phyloP scores from a whole-genome alignment of 2,329 filamentous ascomycete genomes.

The Colletotrichum horii region DNA sequence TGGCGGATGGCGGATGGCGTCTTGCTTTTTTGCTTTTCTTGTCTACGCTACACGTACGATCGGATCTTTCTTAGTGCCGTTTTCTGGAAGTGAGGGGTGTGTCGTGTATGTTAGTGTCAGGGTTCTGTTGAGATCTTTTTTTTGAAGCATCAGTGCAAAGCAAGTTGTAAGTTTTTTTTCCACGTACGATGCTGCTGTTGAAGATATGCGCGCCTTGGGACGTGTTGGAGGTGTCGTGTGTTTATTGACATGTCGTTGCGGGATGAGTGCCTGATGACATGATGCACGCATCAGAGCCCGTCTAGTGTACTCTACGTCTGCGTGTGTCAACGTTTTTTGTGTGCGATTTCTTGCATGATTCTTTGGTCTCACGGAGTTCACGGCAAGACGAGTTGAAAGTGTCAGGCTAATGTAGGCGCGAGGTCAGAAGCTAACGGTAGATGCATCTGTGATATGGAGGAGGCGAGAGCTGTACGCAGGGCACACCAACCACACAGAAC shows the following conservation, averaged over 20 bases:
- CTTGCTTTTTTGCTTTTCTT: background rate
- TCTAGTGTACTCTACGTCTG: background rate
- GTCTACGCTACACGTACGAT: background rate
- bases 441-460: background rate
- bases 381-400: background rate
- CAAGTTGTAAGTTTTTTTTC: too few species aligned
- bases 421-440: background rate
- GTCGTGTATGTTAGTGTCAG: background rate
- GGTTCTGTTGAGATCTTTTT: background rate
- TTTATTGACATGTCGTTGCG: background rate
- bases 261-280: background rate
- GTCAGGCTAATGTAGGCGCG: constrained; percentile 8
- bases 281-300: background rate
- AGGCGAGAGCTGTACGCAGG: background rate
- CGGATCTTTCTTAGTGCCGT: background rate
- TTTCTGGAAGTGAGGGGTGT: background rate
- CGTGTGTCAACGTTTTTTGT: background rate
- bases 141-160: background rate
- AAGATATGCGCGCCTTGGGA: background rate
- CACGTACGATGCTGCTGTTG: background rate
- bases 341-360: background rate
- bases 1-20: background rate
- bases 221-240: background rate
- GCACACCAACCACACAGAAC: background rate
- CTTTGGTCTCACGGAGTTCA: background rate